Evolutionary conservation across 2,329 filamentous ascomycete genomes (phyloP), one percentile per base, ranked within the genome.

Genomic region (Fusarium sacchari): DNA sequence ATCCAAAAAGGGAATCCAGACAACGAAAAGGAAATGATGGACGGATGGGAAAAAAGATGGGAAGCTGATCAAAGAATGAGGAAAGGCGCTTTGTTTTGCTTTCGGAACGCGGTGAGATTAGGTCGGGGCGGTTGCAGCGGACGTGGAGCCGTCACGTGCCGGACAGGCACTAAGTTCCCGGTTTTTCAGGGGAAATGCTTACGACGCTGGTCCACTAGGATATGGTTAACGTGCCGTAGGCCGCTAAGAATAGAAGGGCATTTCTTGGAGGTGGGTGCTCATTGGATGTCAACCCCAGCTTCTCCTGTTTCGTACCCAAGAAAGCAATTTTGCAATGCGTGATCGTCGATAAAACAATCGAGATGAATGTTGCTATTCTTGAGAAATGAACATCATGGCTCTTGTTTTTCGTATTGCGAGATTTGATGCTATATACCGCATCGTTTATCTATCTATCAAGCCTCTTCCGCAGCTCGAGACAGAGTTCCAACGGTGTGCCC

Each of bases 161-260:
- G 34, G 40, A 42, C 59, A 55, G 15, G 69, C 64, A 63, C 69
- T 69, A 65, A 61, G 49, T 71, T 69, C 73, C 71, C 67, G 44
- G 75, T 70, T 71, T 76, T 73, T 56, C 76, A 77, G 76, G 76
- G 76, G 74, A 74, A 71, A 65, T 62, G 63, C 67, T 70, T 69
- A 67, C 67, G 63, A 70, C 66, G 74, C 73, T 72, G 67, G 42
- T 46, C 69, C 61, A 64, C 56, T 44, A 44, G 37, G 32, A 36
- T 53, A 56, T 73, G 73, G 75, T 63, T 66, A 49, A 44, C 58
- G 64, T 60, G 55, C 55, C 26, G 55, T 34, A 15, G 59, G 59
- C 56, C 70, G 56, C 76, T 71, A 69, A 75, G 72, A 77, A 77
- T 78, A 77, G 76, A 65, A 67, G 24, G 28, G 12, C 34, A 32